Percentiles rank a stretch among this genome's conserved stretches.
Evolutionary conservation across 2,329 filamentous ascomycete species (phyloP).

Genomic region (Venturia nashicola): DNA sequence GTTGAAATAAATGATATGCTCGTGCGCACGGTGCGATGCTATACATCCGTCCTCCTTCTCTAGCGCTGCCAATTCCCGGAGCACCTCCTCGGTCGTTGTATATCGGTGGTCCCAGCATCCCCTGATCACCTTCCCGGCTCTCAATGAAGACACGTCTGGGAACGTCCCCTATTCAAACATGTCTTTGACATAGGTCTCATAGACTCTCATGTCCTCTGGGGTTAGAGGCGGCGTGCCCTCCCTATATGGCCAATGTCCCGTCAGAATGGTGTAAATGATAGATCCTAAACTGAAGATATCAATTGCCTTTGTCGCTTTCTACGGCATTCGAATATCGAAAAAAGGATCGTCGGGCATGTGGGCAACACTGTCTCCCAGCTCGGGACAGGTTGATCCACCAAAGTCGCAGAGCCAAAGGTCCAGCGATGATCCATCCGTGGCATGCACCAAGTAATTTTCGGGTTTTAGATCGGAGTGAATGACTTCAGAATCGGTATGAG

Average conservation of each 20-base stretch:
- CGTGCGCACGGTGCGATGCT: too few species aligned
- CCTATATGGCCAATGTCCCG: slow-evolving; percentile 14
- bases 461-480: slow-evolving; percentile 24
- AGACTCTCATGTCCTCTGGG: background rate
- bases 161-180: background rate
- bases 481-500: slow-evolving; percentile 12
- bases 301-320: slow-evolving; percentile 12
- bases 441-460: slow-evolving; percentile 11
- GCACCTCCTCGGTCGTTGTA: background rate
- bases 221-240: background rate
- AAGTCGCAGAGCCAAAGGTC: slow-evolving; percentile 23
- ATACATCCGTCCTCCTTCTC: too few species aligned
- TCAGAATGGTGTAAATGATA: slow-evolving; percentile 16
- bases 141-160: background rate
- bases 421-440: slow-evolving; percentile 13
- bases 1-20: too few species aligned
- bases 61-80: background rate
- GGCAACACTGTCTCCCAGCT: slow-evolving; percentile 17
- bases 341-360: slow-evolving; percentile 12
- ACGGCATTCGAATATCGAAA: slow-evolving; percentile 12
- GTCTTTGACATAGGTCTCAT: background rate
- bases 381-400: slow-evolving; percentile 9
- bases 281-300: slow-evolving; percentile 17
- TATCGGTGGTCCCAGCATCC: background rate
- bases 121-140: background rate